Evolutionary conservation across 2,329 filamentous ascomycete species (phyloP).

Genomic region (Fusarium tricinctum): DNA sequence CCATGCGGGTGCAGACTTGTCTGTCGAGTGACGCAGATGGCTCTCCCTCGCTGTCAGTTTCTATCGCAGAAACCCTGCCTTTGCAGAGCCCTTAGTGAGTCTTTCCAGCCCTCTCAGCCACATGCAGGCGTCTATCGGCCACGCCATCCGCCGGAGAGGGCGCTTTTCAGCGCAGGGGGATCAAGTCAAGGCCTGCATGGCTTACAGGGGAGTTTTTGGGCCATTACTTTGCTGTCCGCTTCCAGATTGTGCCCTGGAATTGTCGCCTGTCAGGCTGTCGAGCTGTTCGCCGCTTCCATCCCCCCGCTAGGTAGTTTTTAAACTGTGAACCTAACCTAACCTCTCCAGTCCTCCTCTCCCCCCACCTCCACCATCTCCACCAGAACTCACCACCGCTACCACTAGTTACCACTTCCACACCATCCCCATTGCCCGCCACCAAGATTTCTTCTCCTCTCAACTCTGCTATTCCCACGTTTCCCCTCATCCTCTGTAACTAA

Average conservation of each 20-base stretch:
- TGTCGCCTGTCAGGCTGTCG: background rate
- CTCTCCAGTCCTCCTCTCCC: conserved; percentile 33
- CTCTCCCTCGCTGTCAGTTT: conserved; percentile 33
- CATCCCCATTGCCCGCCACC: conserved; percentile 45
- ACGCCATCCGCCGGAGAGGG: conserved; percentile 38
- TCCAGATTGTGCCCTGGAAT: conserved; percentile 26
- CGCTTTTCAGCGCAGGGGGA: conserved; percentile 34
- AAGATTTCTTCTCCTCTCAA: conserved; percentile 46
- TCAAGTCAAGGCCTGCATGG: conserved; percentile 25
- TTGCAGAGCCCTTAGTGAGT: background rate
- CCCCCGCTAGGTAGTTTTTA: conserved; percentile 45
- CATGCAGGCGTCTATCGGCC: conserved; percentile 36
- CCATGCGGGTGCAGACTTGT: conserved; percentile 25
- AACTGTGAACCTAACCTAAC: conserved; percentile 32
- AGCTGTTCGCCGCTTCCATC: conserved; percentile 44
- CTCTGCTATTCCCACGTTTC: conserved; percentile 31
- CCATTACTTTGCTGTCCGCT: conserved; percentile 14
- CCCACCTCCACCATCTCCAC: conserved; percentile 47
- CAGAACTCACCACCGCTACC: conserved; percentile 47
- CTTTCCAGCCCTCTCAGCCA: conserved; percentile 27
- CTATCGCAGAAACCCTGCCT: conserved; percentile 15
- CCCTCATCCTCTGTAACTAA: conserved; percentile 21
- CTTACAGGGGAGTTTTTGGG: conserved; percentile 28
- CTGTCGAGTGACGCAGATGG: conserved; percentile 44
- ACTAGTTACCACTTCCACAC: conserved; percentile 41